Base-by-base conservation (phyloP, 495 filamentous ascomycete genomes). In the Darksidea phi region DNA sequence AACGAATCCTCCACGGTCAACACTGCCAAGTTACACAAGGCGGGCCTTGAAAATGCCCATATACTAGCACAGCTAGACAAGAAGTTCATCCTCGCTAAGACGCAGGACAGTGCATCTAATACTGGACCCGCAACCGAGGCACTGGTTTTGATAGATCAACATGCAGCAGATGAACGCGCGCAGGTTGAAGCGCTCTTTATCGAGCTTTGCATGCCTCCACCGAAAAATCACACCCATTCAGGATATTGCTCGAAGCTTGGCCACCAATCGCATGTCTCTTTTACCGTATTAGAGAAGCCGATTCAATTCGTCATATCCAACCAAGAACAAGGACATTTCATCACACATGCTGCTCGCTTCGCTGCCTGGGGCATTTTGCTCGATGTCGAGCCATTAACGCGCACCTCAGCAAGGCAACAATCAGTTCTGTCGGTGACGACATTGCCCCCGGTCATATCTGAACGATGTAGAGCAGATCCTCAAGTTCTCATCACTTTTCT, bases 161-260 rank as follows among this genome's bases (percentile, higher is more conserved):
- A 98, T 70, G 94, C 94, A 10, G 94, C 93, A 0, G 90, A 95
- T 73, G 94, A 98, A 73, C 81, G 94, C 18, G 87, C 88, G 67
- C 83, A 87, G 6, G 82, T 97, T 7, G 94, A 98, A 72, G 69
- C 69, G 0, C 78, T 98, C 0, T 76, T 88, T 37, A 57, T 68
- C 18, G 81, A 84, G 10, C 70, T 86, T 5, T 82, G 76, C 64
- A 58, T 54, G 4, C 66, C 66, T 13, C 41, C 43, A 10, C 51
- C 68, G 13, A 10, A 24, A 17, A 20, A 53, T 1, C 13, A 32
- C 11, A 18, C 57, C 1, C 8, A 47, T n/a, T 34, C 54, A 32
- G 20, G n/a, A 8, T 69, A 52, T 54, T 50, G 57, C 13, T 65
- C 70, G 0, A 57, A 54, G 12, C 59, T 71, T 1, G 71, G 70